A percentile compares a stretch with the other conserved stretches of the same genome.
Conservation (phyloP, 306 rosid genomes). For the Begonia loranthoides region DNA sequence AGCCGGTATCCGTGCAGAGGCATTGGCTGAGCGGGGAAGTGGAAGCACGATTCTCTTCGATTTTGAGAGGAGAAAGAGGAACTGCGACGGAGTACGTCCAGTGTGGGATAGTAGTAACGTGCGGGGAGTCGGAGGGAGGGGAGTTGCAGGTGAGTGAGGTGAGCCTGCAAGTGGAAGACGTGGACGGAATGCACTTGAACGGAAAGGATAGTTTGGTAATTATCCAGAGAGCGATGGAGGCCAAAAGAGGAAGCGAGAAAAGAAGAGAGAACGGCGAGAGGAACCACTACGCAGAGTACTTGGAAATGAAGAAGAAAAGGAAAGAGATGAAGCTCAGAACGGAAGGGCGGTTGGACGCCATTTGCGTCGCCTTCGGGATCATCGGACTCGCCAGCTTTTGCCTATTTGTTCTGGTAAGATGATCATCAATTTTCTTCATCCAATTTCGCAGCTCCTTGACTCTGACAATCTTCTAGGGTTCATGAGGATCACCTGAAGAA, state of each 20-base stretch:
- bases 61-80: slow-evolving; percentile 35
- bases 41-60: slow-evolving; percentile 33
- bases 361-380: slow-evolving; percentile 34
- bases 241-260: slow-evolving; percentile 24
- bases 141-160: slow-evolving; percentile 49
- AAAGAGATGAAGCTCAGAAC: slow-evolving; percentile 29
- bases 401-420: slow-evolving; percentile 19
- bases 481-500: too few relatives aligned
- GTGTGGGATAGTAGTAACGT: slow-evolving; percentile 34
- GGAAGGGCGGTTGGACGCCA: slow-evolving; percentile 53
- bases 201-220: slow-evolving; percentile 64
- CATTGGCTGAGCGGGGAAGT: slow-evolving; percentile 78
- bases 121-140: slow-evolving; percentile 25
- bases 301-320: slow-evolving; percentile 28
- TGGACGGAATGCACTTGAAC: slow-evolving; percentile 50
- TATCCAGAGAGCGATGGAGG: slow-evolving; percentile 30
- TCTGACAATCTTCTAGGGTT: too few relatives aligned
- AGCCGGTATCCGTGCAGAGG: slow-evolving; percentile 35
- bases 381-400: slow-evolving; percentile 16
- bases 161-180: slow-evolving; percentile 51
- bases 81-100: slow-evolving; percentile 35
- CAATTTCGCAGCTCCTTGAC: too few relatives aligned
- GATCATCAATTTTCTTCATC: too few relatives aligned
- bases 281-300: slow-evolving; percentile 24
- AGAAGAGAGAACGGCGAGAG: slow-evolving; percentile 9